phyloP scores from a whole-genome alignment of 768 basidiomycete species.

The Rubroboletus satanas region DNA sequence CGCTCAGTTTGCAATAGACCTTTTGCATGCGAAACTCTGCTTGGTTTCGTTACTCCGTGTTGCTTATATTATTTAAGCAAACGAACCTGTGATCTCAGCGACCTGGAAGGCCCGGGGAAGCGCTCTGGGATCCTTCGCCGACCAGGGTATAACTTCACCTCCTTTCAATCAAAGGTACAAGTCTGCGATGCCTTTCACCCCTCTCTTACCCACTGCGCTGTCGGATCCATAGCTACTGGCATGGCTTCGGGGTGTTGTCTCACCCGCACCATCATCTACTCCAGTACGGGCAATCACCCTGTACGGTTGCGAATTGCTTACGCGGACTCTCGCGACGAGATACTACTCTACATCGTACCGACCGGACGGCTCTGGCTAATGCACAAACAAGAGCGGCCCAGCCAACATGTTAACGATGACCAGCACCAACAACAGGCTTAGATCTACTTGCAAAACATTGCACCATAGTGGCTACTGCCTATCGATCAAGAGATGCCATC shows the following conservation, averaged over 20 bases:
- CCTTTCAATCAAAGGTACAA: background rate
- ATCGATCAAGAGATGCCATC: no score
- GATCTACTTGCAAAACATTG: no score
- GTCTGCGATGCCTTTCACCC: background rate
- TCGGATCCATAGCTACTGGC: background rate
- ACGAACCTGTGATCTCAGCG: background rate
- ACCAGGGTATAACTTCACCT: background rate
- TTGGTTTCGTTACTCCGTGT: background rate
- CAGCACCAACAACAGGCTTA: no score
- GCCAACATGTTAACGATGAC: background rate
- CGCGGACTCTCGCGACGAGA: background rate
- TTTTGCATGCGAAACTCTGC: background rate
- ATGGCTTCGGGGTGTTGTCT: background rate
- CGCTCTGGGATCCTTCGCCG: background rate
- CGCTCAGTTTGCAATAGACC: background rate
- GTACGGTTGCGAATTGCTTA: background rate
- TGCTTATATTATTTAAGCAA: no score
- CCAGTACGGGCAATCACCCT: background rate
- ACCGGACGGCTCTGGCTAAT: background rate
- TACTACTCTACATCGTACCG: background rate
- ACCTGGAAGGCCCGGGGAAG: background rate
- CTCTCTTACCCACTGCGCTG: background rate
- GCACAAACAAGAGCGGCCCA: background rate
- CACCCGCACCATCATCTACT: background rate
- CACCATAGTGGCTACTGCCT: no score